phyloP scores from a whole-genome alignment of 164 flowering plant genomes.

The Protea cynaroides region DNA sequence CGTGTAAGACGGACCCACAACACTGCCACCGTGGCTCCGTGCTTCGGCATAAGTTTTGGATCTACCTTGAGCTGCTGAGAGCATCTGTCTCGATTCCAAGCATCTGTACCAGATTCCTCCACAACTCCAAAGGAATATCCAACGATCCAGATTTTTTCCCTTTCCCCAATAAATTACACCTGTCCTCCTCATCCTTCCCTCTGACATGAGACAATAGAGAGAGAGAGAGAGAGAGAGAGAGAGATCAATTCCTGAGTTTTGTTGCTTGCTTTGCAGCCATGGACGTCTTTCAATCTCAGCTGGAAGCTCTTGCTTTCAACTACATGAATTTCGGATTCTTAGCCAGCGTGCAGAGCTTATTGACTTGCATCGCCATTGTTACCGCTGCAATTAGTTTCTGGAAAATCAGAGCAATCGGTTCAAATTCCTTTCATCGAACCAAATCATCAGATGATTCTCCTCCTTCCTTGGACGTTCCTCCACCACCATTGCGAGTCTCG shows the following conservation, averaged over 20 bases:
- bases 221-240: too few relatives aligned
- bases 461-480: neutral
- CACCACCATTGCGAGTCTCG: neutral
- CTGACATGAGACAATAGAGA: too few relatives aligned
- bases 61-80: neutral
- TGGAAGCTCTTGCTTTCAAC: slow-evolving; percentile 41
- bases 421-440: neutral
- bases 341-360: slow-evolving; percentile 29
- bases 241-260: too few relatives aligned
- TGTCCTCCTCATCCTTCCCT: too few relatives aligned
- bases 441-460: slow-evolving; percentile 1
- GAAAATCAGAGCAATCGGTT: slow-evolving; percentile 31
- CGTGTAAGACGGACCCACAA: too few relatives aligned
- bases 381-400: slow-evolving; percentile 60
- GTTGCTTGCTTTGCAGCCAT: neutral
- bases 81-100: neutral
- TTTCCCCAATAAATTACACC: neutral
- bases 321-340: slow-evolving; percentile 31
- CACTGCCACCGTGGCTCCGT: too few relatives aligned
- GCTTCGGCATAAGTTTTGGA: neutral
- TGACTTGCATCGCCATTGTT: slow-evolving; percentile 52
- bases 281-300: slow-evolving; percentile 26
- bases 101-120: neutral
- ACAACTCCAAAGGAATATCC: neutral
- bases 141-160: neutral